Evolutionary conservation across 768 basidiomycete genomes (phyloP).

Genomic region (Panaeolus papilionaceus): DNA sequence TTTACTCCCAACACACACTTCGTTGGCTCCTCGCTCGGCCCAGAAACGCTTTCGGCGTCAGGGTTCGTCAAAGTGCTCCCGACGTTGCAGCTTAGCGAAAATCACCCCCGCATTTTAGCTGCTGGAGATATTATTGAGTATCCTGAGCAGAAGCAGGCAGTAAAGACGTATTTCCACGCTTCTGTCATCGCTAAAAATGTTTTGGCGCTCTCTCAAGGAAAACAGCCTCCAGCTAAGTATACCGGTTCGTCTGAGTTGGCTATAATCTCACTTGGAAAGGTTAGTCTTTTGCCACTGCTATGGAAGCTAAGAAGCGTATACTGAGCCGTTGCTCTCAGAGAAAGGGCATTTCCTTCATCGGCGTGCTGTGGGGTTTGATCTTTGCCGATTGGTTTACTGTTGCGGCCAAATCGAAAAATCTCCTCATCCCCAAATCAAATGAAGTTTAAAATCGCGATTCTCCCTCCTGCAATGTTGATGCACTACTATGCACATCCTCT

Average conservation of each 20-base stretch:
- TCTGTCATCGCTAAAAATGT: conserved; percentile 59
- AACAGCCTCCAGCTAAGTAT: conserved; percentile 45
- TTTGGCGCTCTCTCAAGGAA: conserved; percentile 45
- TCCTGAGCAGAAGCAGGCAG: conserved; percentile 64
- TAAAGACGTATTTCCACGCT: conserved; percentile 53
- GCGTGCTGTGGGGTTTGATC: conserved; percentile 49
- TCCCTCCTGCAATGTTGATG: too few relatives aligned
- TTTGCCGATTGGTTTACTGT: conserved; percentile 48
- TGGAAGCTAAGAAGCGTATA: neutral
- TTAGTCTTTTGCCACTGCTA: conserved; percentile 29
- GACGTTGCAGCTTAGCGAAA: conserved; percentile 57
- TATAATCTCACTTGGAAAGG: conserved; percentile 61
- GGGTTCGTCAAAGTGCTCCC: conserved; percentile 58
- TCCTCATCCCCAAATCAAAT: conserved; percentile 18
- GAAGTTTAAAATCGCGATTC: too few relatives aligned
- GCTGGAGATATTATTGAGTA: conserved; percentile 70
- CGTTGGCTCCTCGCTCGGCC: conserved; percentile 47
- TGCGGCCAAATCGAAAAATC: conserved; percentile 42
- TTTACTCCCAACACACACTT: conserved; percentile 60
- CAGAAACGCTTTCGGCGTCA: conserved; percentile 41
- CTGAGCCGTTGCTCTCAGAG: conserved; percentile 16
- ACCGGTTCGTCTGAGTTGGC: conserved; percentile 58
- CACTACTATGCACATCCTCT: too few relatives aligned
- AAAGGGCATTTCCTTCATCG: conserved; percentile 21
- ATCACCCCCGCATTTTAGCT: conserved; percentile 64